phyloP scores from a whole-genome alignment of 805 yeast genomes.

The Wickerhamomyces sydowiorum region DNA sequence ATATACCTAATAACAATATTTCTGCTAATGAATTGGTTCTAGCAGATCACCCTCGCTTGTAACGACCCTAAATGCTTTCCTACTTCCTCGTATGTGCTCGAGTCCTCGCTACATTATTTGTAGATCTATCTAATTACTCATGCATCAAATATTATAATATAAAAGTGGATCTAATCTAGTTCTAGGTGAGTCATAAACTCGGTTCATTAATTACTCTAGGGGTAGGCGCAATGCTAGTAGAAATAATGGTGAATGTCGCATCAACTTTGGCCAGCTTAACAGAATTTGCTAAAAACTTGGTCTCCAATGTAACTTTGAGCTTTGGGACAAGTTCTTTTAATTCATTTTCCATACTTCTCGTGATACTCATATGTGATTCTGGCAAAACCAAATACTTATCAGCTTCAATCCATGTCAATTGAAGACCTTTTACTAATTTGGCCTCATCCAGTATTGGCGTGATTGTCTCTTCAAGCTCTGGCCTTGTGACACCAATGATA shows the following conservation, averaged over 20 bases:
- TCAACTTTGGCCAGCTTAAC: conserved; percentile 42
- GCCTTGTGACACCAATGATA: conserved; percentile 43
- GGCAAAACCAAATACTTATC: conserved; percentile 37
- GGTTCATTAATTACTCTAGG: too few species aligned
- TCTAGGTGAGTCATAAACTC: too few species aligned
- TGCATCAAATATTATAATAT: too few species aligned
- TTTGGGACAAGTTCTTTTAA: conserved; percentile 34
- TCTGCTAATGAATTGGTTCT: too few species aligned
- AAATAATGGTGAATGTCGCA: conserved; percentile 6
- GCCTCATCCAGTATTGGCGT: conserved; percentile 5
- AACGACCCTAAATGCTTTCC: too few species aligned
- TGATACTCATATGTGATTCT: conserved; percentile 24
- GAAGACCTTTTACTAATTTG: conserved; percentile 17
- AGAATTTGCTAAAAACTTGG: conserved; percentile 41
- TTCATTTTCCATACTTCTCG: conserved; percentile 36
- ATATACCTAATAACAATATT: too few species aligned
- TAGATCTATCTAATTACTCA: too few species aligned
- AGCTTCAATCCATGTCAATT: conserved; percentile 36
- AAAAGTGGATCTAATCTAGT: too few species aligned
- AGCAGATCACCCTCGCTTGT: too few species aligned
- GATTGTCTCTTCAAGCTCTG: conserved; percentile 23
- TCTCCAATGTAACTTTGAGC: conserved; percentile 28
- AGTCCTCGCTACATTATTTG: too few species aligned
- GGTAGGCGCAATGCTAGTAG: too few species aligned
- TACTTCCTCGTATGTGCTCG: too few species aligned